Base-by-base conservation (phyloP, 305 asterid genomes). In the Petunia hybrid region DNA sequence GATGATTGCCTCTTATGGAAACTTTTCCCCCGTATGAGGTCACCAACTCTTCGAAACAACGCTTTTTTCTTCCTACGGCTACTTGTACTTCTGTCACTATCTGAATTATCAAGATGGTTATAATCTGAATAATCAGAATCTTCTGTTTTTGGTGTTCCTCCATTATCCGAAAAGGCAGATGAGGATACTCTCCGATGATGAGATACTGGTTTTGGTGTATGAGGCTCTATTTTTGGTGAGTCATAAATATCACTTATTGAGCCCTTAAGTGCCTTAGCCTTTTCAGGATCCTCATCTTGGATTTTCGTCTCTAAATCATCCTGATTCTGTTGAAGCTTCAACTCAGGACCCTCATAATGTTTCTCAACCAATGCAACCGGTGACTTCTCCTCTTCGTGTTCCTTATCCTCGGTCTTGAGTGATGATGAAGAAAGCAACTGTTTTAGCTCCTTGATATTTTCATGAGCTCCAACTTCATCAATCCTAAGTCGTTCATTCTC, bases 401-500 rank as follows among this genome's bases (percentile, higher is more conserved):
- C 89, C 70, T 80, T 89, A 7, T 85, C 91, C 8, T 86, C 88
- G 8, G 22, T 40, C 79, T 84, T 89, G 60, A 85, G 78, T 2
- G 92, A 84, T 1, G 91, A 83, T 38, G 81, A 71, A 9, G 98
- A 85, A 3, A 96, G 94, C 86, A 93, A 68, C 36, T 73, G 69
- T 84, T 94, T 92, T 57, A 51, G 66, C 43, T 91, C 92, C 85
- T 91, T 92, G 39, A 88, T 85, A 4, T 89, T 92, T 86, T 94
- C 97, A 2, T 85, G 85, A 4, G 97, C 94, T 1, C 92, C 94
- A 36, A 90, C 93, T 71, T 93, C 97, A 48, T 85, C 86, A 6
- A 89, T 88, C 79, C 91, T 83, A 38, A 93, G 90, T 1, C 92
- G 94, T 84, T 94, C 95, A 45, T 92, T 94, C 76, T 94, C 98